phyloP scores from a whole-genome alignment of 2,329 filamentous ascomycete species.

The Neonectria ditissima region DNA sequence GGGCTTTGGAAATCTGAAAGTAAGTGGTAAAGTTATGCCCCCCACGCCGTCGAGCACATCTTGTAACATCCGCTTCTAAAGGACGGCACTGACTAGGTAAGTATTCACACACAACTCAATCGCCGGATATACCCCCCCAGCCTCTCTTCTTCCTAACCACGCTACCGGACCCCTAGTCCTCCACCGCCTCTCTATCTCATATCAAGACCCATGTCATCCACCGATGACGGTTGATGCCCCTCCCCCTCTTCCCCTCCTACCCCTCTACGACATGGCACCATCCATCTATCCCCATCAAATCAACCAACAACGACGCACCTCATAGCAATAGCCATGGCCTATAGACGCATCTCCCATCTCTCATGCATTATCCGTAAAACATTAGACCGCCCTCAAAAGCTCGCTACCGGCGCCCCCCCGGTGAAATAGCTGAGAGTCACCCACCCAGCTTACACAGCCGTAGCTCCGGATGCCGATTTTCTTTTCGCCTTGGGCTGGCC shows the following conservation, averaged over 20 bases:
- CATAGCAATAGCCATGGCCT: no score
- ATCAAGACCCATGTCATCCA: neutral
- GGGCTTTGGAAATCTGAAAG: no score
- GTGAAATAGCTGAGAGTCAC: neutral
- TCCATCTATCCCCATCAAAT: neutral
- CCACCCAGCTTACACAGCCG: neutral
- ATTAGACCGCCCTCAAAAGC: neutral
- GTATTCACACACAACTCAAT: neutral
- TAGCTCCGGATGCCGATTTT: neutral
- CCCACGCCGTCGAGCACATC: neutral
- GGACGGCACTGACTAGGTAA: no score
- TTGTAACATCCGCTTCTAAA: neutral
- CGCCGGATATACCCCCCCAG: neutral
- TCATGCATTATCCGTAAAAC: neutral
- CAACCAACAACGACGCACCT: no score
- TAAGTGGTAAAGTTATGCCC: no score
- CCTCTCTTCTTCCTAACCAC: neutral
- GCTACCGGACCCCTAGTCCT: neutral
- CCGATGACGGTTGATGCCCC: neutral
- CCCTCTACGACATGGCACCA: constrained; percentile 13
- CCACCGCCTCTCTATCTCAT: neutral
- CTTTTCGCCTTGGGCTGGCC: neutral
- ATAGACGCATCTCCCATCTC: no score
- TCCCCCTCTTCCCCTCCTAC: constrained; percentile 17
- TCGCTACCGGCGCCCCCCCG: neutral